Percentiles rank a stretch among this genome's conserved stretches.
phyloP scores from a whole-genome alignment of 306 rosid genomes.

The Quercus agrifolia region DNA sequence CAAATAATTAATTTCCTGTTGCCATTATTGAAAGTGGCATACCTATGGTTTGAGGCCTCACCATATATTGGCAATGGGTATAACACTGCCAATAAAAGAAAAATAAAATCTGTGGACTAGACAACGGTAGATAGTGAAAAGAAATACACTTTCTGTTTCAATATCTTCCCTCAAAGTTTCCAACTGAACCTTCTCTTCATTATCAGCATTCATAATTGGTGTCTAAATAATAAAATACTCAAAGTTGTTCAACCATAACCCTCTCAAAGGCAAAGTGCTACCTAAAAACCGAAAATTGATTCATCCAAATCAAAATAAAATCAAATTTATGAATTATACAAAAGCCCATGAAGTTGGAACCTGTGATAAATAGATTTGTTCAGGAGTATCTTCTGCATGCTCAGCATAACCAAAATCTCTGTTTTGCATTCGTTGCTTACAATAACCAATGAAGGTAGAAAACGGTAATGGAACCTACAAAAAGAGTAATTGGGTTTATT shows the following conservation, averaged over 20 bases:
- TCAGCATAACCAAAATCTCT: constrained; percentile 25
- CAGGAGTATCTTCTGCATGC: constrained; percentile 45
- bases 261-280: not conserved
- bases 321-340: constrained; percentile 2
- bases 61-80: constrained; percentile 89
- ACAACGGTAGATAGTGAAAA: constrained; percentile 9
- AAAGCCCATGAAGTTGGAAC: constrained; percentile 30
- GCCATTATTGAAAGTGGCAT: constrained; percentile 15
- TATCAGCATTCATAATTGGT: constrained; percentile 55
- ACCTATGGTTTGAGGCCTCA: constrained; percentile 98
- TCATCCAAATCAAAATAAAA: constrained; percentile 11
- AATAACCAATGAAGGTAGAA: constrained; percentile 57
- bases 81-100: constrained; percentile 27
- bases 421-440: constrained; percentile 53
- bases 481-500: constrained; percentile 8
- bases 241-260: not conserved
- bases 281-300: not conserved
- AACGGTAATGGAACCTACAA: constrained; percentile 76
- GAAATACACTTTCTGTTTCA: constrained; percentile 45
- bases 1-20: not conserved
- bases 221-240: constrained; percentile 46
- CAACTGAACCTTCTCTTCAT: constrained; percentile 68
- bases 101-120: not conserved
- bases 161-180: constrained; percentile 57
- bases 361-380: constrained; percentile 91